These are phyloP conservation scores for Malus sieversii DNA, from an alignment of 306 rosid genomes.

Conservation along the genomic window DNA sequence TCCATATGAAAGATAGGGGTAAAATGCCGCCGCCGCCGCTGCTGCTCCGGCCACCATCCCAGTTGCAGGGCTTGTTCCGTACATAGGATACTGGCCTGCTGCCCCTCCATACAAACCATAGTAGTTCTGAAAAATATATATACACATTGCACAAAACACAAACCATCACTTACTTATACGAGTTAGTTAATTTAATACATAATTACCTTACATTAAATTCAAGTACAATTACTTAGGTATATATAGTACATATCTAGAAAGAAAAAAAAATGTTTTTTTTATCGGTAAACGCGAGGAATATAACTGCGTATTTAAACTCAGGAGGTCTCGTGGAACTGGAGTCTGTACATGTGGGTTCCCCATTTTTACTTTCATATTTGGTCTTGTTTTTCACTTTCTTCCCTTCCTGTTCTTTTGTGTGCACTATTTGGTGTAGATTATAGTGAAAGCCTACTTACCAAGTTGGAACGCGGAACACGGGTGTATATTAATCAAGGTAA, in stretches of 20 bases:
- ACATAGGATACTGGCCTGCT: conserved; percentile 69
- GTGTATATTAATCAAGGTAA: not conserved
- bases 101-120: conserved; percentile 82
- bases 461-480: not conserved
- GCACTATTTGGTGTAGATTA: not conserved
- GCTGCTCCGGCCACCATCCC: conserved; percentile 67
- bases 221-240: not conserved
- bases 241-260: not conserved
- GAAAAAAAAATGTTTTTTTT: not conserved
- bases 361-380: not conserved
- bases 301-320: not conserved
- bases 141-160: not conserved
- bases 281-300: not conserved
- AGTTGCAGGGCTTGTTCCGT: conserved; percentile 55
- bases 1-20: conserved; percentile 72
- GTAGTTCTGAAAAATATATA: conserved; percentile 54
- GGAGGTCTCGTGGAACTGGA: not conserved
- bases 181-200: not conserved
- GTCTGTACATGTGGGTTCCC: not conserved
- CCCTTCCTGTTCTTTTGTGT: not conserved
- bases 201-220: not conserved
- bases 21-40: conserved; percentile 41
- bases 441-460: not conserved
- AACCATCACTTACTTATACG: not conserved
- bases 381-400: not conserved